These are phyloP conservation scores for Lactarius indigo DNA, from an alignment of 768 basidiomycete species.

Conservation along the genomic window DNA sequence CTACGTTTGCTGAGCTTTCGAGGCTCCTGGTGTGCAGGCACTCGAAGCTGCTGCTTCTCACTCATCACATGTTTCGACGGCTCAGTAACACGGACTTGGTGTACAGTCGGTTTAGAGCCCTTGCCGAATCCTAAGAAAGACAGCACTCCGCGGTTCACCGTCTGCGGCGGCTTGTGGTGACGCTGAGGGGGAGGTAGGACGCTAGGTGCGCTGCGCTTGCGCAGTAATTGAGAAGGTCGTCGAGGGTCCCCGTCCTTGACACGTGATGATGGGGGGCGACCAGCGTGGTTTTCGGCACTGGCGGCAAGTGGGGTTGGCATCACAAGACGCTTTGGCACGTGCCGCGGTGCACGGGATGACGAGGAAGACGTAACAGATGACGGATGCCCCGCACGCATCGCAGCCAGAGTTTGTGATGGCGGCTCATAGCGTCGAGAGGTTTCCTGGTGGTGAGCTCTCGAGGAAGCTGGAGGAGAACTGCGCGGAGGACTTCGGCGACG, in stretches of 20 bases:
- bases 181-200: constrained; percentile 4
- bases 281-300: constrained; percentile 5
- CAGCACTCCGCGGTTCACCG: constrained; percentile 17
- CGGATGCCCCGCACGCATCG: constrained; percentile 1
- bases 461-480: background rate
- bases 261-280: background rate
- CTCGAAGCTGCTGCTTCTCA: constrained; percentile 3
- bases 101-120: constrained; percentile 17
- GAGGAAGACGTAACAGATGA: constrained; percentile 18
- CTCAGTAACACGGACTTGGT: constrained; percentile 17
- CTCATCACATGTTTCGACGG: background rate
- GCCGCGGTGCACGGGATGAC: constrained; percentile 26
- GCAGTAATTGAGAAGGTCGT: constrained; percentile 26
- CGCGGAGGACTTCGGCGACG: background rate
- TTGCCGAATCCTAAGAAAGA: constrained; percentile 25
- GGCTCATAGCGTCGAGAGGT: constrained; percentile 19
- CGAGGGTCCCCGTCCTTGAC: constrained; percentile 26
- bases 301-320: constrained; percentile 63
- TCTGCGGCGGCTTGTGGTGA: constrained; percentile 7
- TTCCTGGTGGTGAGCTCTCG: background rate
- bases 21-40: background rate
- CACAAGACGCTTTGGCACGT: constrained; percentile 63
- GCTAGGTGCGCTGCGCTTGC: constrained; percentile 27
- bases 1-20: constrained; percentile 22
- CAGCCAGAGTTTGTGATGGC: constrained; percentile 19